Percentiles rank a stretch among this genome's conserved stretches.
Conservation (phyloP, 345 rosid genomes). For the Toxicodendron radicans region DNA sequence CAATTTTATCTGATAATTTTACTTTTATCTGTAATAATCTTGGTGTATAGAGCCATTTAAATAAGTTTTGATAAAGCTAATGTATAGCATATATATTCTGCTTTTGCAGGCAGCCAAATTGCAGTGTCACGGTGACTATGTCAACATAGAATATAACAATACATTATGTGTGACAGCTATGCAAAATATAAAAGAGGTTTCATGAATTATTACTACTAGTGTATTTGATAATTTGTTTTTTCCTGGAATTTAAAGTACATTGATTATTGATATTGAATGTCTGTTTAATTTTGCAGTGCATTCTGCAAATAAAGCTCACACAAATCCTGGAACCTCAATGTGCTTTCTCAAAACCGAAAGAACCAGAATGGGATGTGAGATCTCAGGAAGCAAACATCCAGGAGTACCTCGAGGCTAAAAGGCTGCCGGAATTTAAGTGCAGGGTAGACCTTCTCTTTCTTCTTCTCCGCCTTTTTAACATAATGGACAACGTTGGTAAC, state of each 20-base stretch:
- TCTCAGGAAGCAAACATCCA: slow-evolving; percentile 28
- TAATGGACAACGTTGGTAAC: neutral
- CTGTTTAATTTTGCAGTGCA: slow-evolving; percentile 27
- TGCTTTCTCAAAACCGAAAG: slow-evolving; percentile 28
- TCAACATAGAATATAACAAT: slow-evolving; percentile 26
- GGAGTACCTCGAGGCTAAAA: slow-evolving; percentile 15
- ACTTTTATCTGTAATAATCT: too few relatives aligned
- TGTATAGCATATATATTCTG: neutral
- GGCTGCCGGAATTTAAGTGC: slow-evolving; percentile 36
- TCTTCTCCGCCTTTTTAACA: neutral
- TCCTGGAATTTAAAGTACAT: neutral
- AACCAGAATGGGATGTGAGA: slow-evolving; percentile 29
- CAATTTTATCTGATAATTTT: too few relatives aligned
- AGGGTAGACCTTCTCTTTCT: slow-evolving; percentile 3
- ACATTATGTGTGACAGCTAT: slow-evolving; percentile 29
- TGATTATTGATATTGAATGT: neutral
- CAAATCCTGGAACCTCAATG: slow-evolving; percentile 46
- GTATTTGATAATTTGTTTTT: neutral
- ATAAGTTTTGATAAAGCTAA: too few relatives aligned
- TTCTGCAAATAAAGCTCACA: slow-evolving; percentile 34
- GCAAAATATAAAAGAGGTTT: slow-evolving; percentile 29
- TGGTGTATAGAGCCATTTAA: too few relatives aligned
- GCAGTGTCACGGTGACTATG: slow-evolving; percentile 29
- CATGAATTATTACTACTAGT: neutral
- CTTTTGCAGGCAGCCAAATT: slow-evolving; percentile 26